Evolutionary conservation across 257 asterid species (phyloP).

Genomic region (Anisodus acutangulus): DNA sequence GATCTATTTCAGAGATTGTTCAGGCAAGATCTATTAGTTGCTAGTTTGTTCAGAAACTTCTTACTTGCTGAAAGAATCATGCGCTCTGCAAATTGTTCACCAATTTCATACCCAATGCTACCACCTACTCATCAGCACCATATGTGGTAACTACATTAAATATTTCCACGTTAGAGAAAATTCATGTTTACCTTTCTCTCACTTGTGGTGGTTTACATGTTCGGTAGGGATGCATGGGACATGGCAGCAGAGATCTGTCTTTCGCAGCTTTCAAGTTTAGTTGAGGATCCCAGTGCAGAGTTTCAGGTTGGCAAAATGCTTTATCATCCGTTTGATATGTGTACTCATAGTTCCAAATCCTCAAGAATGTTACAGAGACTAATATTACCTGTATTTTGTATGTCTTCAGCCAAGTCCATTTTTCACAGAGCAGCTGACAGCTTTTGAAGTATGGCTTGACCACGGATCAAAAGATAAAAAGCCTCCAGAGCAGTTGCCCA

Average conservation of each 20-base stretch:
- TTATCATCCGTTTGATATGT: not conserved
- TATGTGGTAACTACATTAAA: slow-evolving; percentile 73
- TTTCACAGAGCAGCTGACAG: slow-evolving; percentile 78
- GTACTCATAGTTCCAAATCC: not conserved
- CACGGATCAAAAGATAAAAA: slow-evolving; percentile 97
- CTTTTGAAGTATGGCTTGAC: slow-evolving; percentile 99
- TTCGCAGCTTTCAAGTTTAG: slow-evolving; percentile 90
- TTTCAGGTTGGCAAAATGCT: slow-evolving; percentile 68
- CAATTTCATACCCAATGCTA: slow-evolving; percentile 84
- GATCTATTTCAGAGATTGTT: slow-evolving; percentile 96
- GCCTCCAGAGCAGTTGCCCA: slow-evolving; percentile 98
- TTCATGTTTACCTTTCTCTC: slow-evolving; percentile 30
- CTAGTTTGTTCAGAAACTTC: slow-evolving; percentile 92
- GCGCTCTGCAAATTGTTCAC: slow-evolving; percentile 99
- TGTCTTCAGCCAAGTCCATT: slow-evolving; percentile 89
- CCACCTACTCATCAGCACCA: slow-evolving; percentile 99
- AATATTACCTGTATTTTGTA: slow-evolving; percentile 23
- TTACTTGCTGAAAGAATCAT: slow-evolving; percentile 97
- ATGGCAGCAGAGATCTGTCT: slow-evolving; percentile 99
- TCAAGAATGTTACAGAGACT: not conserved
- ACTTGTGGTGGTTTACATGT: slow-evolving; percentile 31
- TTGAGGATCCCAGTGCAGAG: slow-evolving; percentile 91
- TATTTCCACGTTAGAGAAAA: not conserved
- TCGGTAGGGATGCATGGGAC: slow-evolving; percentile 98
- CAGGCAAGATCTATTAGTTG: slow-evolving; percentile 98